Conservation (phyloP, 371 early-diverging fungal species). For the Circinella umbellata region DNA sequence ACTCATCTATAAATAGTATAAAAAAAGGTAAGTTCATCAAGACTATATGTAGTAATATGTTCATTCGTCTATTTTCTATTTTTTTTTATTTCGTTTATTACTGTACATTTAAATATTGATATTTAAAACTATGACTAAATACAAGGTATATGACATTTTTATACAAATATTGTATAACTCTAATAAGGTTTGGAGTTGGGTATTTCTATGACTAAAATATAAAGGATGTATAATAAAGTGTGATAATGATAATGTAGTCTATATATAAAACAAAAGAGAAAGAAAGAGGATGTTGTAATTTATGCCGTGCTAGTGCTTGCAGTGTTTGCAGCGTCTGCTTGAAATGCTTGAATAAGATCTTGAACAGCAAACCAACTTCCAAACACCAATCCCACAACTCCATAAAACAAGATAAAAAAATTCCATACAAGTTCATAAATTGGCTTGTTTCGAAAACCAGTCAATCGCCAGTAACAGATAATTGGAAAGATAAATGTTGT, state of each 20-base stretch:
- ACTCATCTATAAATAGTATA: too few species aligned
- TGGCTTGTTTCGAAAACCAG: constrained; percentile 63
- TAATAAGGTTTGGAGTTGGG: too few species aligned
- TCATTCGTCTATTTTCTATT: too few species aligned
- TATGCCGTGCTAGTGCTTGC: too few species aligned
- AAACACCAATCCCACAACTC: constrained; percentile 72
- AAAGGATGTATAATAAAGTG: too few species aligned
- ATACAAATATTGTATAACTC: not conserved
- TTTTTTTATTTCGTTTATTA: not conserved
- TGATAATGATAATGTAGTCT: too few species aligned
- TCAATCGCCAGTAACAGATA: constrained; percentile 75
- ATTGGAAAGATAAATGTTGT: constrained; percentile 86
- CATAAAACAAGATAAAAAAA: constrained; percentile 60
- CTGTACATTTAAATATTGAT: not conserved
- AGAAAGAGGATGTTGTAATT: not conserved
- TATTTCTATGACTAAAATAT: too few species aligned
- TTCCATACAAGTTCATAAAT: constrained; percentile 62
- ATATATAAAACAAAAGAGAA: not conserved
- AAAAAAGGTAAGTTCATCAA: too few species aligned
- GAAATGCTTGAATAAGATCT: constrained; percentile 52
- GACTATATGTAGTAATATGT: too few species aligned
- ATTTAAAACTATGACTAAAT: not conserved
- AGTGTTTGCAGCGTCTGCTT: not conserved
- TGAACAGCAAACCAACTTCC: constrained; percentile 77
- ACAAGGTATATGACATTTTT: not conserved